phyloP scores from a whole-genome alignment of 768 basidiomycete genomes.

The Vararia minispora region DNA sequence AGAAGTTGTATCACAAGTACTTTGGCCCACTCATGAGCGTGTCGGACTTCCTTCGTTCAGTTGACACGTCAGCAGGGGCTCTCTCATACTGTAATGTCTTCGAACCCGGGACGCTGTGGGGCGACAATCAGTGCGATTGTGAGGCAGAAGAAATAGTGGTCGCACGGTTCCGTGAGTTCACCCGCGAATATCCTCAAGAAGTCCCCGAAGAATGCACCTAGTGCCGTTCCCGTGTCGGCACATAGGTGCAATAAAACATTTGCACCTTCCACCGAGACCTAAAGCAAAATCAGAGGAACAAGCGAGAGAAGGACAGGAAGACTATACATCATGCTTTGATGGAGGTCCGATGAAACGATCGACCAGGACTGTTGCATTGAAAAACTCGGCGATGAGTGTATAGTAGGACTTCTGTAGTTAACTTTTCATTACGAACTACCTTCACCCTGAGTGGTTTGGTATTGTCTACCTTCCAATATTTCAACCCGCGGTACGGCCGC shows the following conservation, averaged over 20 bases:
- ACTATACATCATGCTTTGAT: conserved; percentile 5
- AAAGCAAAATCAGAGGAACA: not conserved
- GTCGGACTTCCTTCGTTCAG: conserved; percentile 4
- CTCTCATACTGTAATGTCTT: too few relatives aligned
- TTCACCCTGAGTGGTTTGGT: not conserved
- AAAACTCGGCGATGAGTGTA: conserved; percentile 52
- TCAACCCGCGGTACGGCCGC: too few relatives aligned
- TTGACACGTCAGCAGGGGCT: conserved; percentile 8
- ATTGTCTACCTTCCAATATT: conserved; percentile 53
- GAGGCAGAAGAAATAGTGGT: too few relatives aligned
- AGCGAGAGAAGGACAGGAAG: not conserved
- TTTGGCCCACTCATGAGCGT: conserved; percentile 19
- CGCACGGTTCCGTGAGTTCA: conserved; percentile 18
- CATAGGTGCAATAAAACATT: conserved; percentile 56
- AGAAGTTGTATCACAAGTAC: not conserved
- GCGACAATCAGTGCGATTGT: too few relatives aligned
- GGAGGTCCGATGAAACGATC: conserved; percentile 1
- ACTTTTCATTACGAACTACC: too few relatives aligned
- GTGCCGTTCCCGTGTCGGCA: conserved; percentile 59
- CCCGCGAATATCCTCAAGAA: conserved; percentile 33
- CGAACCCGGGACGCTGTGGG: too few relatives aligned
- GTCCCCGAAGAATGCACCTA: conserved; percentile 46
- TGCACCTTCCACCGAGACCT: conserved; percentile 49
- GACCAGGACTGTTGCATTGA: conserved; percentile 25
- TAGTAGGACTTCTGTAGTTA: conserved; percentile 45